A percentile compares a stretch with the other conserved stretches of the same genome.
Conservation (phyloP, 1,139 yeast genomes). For the Petasospora fabianii region DNA sequence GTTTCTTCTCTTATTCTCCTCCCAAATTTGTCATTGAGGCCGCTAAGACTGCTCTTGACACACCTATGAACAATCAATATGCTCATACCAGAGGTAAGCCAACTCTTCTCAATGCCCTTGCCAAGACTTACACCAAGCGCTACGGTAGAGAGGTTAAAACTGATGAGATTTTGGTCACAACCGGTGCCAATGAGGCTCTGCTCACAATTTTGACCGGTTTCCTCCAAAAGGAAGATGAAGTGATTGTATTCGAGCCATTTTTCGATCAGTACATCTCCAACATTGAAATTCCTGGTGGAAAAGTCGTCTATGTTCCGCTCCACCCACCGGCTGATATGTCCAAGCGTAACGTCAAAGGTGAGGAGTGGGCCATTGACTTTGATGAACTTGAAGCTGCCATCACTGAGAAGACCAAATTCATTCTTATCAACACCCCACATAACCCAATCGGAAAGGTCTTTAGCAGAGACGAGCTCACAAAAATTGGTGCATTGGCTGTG, state of each 20-base stretch:
- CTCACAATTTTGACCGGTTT: conserved; percentile 81
- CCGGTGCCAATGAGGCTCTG: conserved; percentile 98
- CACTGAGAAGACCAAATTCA: conserved; percentile 71
- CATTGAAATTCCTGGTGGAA: conserved; percentile 90
- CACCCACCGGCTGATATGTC: conserved; percentile 78
- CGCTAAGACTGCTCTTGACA: conserved; percentile 69
- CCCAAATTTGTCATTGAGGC: conserved; percentile 86
- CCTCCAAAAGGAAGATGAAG: conserved; percentile 87
- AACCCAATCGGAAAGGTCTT: conserved; percentile 94
- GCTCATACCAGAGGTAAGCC: conserved; percentile 91
- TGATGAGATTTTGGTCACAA: conserved; percentile 76
- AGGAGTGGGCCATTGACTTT: conserved; percentile 86
- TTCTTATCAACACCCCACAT: conserved; percentile 90
- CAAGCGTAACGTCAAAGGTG: conserved; percentile 62
- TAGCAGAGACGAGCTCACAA: conserved; percentile 63
- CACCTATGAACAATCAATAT: conserved; percentile 80
- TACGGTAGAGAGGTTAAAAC: conserved; percentile 57
- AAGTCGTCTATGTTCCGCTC: conserved; percentile 77
- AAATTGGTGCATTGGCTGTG: conserved; percentile 78
- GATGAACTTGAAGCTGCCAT: conserved; percentile 68
- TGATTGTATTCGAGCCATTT: conserved; percentile 94
- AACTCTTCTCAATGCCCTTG: conserved; percentile 61
- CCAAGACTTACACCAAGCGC: conserved; percentile 65
- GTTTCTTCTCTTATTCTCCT: conserved; percentile 92
- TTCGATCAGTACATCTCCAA: conserved; percentile 95